A percentile compares a stretch with the other conserved stretches of the same genome.
phyloP scores from a whole-genome alignment of 2,329 filamentous ascomycete genomes.

The Gnomoniopsis smithogilvyi region DNA sequence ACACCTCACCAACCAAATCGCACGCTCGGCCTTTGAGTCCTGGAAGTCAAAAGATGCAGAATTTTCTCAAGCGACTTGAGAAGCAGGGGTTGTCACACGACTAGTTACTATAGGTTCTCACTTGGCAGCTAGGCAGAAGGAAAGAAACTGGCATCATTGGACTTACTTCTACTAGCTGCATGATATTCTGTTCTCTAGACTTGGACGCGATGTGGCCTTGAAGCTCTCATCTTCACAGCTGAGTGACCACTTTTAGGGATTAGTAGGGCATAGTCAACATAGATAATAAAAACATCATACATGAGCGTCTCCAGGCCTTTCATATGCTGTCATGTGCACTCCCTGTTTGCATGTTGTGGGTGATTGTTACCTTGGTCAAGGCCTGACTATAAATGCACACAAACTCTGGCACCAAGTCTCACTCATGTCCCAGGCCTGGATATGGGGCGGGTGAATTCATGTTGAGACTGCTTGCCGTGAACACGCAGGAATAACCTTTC shows the following conservation, averaged over 20 bases:
- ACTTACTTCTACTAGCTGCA: background rate
- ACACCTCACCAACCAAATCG: background rate
- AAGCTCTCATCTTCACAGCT: conserved; percentile 13
- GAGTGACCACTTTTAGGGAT: conserved; percentile 2
- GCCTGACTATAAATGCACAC: no score
- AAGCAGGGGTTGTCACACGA: conserved; percentile 16
- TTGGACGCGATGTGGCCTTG: conserved; percentile 4
- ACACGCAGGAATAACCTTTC: no score
- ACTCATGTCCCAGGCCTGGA: no score
- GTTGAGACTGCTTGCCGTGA: no score
- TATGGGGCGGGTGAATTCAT: no score
- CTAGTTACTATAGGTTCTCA: conserved; percentile 2
- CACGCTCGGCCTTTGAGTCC: conserved; percentile 8
- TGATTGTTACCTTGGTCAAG: no score
- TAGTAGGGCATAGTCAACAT: conserved; percentile 6
- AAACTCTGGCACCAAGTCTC: no score
- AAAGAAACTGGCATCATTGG: background rate
- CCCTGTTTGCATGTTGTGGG: background rate
- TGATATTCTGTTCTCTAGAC: conserved; percentile 7
- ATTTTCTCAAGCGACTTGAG: conserved; percentile 15
- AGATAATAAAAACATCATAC: conserved; percentile 4
- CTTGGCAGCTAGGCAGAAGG: background rate
- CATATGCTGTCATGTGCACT: background rate
- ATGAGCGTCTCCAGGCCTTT: background rate
- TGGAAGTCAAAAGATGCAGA: conserved; percentile 18